phyloP scores from a whole-genome alignment of 805 yeast species.

The Kodamaea kakaduensis region DNA sequence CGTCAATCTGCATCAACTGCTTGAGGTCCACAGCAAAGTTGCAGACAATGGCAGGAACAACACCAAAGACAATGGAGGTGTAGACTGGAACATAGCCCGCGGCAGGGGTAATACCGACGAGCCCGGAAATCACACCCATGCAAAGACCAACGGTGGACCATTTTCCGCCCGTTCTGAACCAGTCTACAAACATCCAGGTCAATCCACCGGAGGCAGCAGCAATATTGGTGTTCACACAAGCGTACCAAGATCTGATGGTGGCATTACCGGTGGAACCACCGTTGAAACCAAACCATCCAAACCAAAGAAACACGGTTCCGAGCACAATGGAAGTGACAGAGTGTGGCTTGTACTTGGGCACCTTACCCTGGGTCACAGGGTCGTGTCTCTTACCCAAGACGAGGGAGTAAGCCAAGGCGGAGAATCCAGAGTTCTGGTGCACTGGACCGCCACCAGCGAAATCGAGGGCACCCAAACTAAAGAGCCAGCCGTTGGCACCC shows the following conservation, averaged over 20 bases:
- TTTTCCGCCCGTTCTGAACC: slow-evolving; percentile 76
- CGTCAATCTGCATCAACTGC: slow-evolving; percentile 70
- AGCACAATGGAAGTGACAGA: slow-evolving; percentile 85
- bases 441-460: slow-evolving; percentile 99
- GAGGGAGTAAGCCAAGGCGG: slow-evolving; percentile 91
- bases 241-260: slow-evolving; percentile 90
- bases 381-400: slow-evolving; percentile 90
- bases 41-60: slow-evolving; percentile 70
- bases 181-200: slow-evolving; percentile 91
- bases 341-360: slow-evolving; percentile 92
- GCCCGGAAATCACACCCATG: slow-evolving; percentile 89
- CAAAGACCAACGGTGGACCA: slow-evolving; percentile 95
- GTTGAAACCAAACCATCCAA: slow-evolving; percentile 99
- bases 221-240: slow-evolving; percentile 85
- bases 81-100: slow-evolving; percentile 95
- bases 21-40: slow-evolving; percentile 85
- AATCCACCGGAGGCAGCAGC: slow-evolving; percentile 94
- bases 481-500: slow-evolving; percentile 92
- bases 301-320: slow-evolving; percentile 94
- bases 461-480: slow-evolving; percentile 78
- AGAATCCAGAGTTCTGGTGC: slow-evolving; percentile 90
- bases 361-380: slow-evolving; percentile 59
- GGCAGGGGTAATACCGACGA: slow-evolving; percentile 94
- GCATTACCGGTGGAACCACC: slow-evolving; percentile 98
- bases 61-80: slow-evolving; percentile 82